Conservation (phyloP, 306 rosid genomes). For the Luffa aegyptiaca region DNA sequence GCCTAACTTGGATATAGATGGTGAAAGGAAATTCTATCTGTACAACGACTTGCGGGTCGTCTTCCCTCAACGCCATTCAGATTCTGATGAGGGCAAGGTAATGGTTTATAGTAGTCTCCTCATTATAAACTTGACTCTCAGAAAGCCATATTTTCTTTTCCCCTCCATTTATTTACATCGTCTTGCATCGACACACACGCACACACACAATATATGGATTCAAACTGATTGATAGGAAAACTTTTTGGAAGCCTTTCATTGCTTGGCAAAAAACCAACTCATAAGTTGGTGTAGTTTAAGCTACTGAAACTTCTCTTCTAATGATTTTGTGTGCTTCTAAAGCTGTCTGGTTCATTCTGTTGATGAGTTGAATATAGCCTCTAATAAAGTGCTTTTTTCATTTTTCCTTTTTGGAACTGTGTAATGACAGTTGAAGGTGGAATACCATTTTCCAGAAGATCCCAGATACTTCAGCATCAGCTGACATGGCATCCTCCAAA, state of each 20-base stretch:
- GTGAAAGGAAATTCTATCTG: conserved; percentile 73
- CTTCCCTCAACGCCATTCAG: conserved; percentile 96
- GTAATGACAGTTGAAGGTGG: conserved; percentile 78
- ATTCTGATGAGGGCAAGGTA: conserved; percentile 99
- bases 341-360: neutral
- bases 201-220: neutral
- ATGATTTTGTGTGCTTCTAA: neutral
- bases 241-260: neutral
- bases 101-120: neutral
- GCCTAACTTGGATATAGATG: conserved; percentile 31
- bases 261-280: neutral
- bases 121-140: neutral
- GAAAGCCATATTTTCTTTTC: neutral
- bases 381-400: conserved; percentile 5
- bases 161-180: neutral
- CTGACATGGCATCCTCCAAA: conserved; percentile 26
- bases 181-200: neutral
- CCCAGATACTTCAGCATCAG: conserved; percentile 81
- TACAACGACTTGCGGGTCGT: conserved; percentile 86
- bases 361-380: neutral
- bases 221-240: neutral
- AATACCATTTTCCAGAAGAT: conserved; percentile 93
- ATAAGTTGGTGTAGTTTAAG: neutral
- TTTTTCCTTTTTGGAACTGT: conserved; percentile 11
- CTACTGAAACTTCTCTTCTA: neutral